A percentile compares a stretch with the other conserved stretches of the same genome.
These are phyloP conservation scores for Aureobasidium sp. DNA, from an alignment of 2,329 filamentous ascomycete species.

Conservation along the genomic window DNA sequence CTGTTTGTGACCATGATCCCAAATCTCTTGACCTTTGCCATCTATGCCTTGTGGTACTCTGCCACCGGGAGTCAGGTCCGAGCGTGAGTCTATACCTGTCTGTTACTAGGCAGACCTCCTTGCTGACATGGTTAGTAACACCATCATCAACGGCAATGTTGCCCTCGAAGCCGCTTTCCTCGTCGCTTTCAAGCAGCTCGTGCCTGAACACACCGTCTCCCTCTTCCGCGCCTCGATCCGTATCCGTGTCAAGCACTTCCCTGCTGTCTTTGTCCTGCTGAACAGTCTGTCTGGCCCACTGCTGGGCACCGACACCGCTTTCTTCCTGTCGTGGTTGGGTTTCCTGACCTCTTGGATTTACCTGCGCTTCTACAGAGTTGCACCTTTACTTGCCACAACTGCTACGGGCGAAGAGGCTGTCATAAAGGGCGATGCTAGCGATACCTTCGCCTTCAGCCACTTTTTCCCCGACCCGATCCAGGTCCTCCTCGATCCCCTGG, in stretches of 20 bases:
- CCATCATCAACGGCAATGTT: conserved; percentile 79
- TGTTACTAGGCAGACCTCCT: background rate
- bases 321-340: conserved; percentile 71
- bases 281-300: conserved; percentile 58
- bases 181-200: conserved; percentile 93
- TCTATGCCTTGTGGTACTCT: conserved; percentile 66
- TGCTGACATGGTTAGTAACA: conserved; percentile 42
- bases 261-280: conserved; percentile 64
- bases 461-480: conserved; percentile 87
- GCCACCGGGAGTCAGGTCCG: conserved; percentile 49
- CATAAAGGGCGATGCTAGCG: conserved; percentile 83
- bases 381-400: conserved; percentile 48
- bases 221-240: conserved; percentile 83
- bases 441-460: conserved; percentile 91
- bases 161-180: conserved; percentile 88
- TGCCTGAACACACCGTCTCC: conserved; percentile 93
- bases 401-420: conserved; percentile 37
- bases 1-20: conserved; percentile 69
- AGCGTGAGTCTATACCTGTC: conserved; percentile 9
- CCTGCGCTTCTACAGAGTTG: conserved; percentile 84
- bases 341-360: conserved; percentile 91
- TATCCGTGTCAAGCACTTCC: conserved; percentile 77
- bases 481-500: conserved; percentile 64
- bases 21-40: conserved; percentile 64
- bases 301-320: conserved; percentile 63